Conservation (phyloP, 768 basidiomycete species). For the Collybia sordida region DNA sequence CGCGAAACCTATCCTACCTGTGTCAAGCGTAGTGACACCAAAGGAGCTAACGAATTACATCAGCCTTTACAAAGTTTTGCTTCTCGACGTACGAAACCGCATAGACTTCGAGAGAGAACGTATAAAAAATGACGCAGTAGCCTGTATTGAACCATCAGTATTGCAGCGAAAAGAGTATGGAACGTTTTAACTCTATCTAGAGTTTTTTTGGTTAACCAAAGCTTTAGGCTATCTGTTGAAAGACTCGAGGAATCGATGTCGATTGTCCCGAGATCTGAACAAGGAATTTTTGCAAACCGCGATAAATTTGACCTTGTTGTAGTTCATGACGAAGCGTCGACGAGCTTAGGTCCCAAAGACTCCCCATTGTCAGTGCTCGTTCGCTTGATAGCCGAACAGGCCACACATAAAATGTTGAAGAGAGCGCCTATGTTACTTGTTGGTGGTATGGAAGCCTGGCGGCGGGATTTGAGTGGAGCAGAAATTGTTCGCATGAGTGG, state of each 20-base stretch:
- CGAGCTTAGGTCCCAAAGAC: constrained; percentile 43
- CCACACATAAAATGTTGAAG: constrained; percentile 70
- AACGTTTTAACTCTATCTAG: background rate
- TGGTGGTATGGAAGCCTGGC: constrained; percentile 87
- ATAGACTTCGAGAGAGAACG: constrained; percentile 75
- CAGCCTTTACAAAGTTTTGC: constrained; percentile 56
- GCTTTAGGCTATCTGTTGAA: constrained; percentile 58
- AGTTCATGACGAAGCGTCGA: constrained; percentile 74
- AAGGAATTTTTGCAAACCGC: constrained; percentile 75
- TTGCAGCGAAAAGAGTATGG: constrained; percentile 68
- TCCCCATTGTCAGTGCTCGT: constrained; percentile 61
- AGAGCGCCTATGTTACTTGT: constrained; percentile 79
- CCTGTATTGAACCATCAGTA: constrained; percentile 85
- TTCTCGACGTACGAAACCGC: constrained; percentile 83
- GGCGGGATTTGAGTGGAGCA: constrained; percentile 47
- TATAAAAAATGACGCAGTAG: constrained; percentile 64
- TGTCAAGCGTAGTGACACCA: constrained; percentile 59
- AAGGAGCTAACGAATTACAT: constrained; percentile 60
- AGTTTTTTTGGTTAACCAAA: constrained; percentile 4
- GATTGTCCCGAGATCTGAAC: constrained; percentile 69
- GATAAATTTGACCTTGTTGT: constrained; percentile 88
- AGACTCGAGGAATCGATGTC: constrained; percentile 74
- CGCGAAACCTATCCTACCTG: constrained; percentile 49
- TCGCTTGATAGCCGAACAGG: constrained; percentile 69
- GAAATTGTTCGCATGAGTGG: constrained; percentile 20